These are phyloP conservation scores for Polyporus arcularius DNA, from an alignment of 768 basidiomycete genomes.

Conservation along the genomic window DNA sequence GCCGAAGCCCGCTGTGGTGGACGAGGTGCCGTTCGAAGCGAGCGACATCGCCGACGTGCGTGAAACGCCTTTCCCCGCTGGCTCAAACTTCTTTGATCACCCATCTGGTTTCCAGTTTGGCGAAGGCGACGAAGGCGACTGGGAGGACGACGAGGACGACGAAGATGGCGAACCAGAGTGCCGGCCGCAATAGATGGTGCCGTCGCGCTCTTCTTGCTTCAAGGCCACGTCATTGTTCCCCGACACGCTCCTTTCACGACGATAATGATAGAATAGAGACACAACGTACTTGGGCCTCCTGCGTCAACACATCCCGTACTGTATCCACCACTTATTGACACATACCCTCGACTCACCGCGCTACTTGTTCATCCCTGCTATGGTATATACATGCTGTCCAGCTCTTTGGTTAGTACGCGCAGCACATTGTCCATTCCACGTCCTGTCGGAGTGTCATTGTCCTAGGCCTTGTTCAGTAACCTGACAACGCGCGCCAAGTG, in stretches of 20 bases:
- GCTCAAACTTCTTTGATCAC: slow-evolving; percentile 75
- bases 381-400: background rate
- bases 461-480: background rate
- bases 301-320: background rate
- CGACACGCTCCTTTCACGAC: background rate
- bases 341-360: slow-evolving; percentile 1
- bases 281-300: background rate
- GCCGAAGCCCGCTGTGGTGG: slow-evolving; percentile 70
- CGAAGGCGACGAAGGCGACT: slow-evolving; percentile 61
- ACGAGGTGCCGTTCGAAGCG: slow-evolving; percentile 72
- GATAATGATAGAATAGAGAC: background rate
- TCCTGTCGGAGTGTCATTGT: background rate
- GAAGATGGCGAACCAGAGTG: slow-evolving; percentile 45
- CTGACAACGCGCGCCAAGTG: slow-evolving; percentile 10
- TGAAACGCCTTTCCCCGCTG: slow-evolving; percentile 74
- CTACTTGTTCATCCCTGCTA: background rate
- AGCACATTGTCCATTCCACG: background rate
- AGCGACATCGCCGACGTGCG: slow-evolving; percentile 83
- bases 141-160: slow-evolving; percentile 70
- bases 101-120: slow-evolving; percentile 68
- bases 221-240: too few relatives aligned
- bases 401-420: background rate
- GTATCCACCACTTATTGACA: slow-evolving; percentile 12
- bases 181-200: slow-evolving; percentile 6
- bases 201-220: background rate